Base-by-base conservation (phyloP, 495 filamentous ascomycete species). In the Articulospora tetracladia region DNA sequence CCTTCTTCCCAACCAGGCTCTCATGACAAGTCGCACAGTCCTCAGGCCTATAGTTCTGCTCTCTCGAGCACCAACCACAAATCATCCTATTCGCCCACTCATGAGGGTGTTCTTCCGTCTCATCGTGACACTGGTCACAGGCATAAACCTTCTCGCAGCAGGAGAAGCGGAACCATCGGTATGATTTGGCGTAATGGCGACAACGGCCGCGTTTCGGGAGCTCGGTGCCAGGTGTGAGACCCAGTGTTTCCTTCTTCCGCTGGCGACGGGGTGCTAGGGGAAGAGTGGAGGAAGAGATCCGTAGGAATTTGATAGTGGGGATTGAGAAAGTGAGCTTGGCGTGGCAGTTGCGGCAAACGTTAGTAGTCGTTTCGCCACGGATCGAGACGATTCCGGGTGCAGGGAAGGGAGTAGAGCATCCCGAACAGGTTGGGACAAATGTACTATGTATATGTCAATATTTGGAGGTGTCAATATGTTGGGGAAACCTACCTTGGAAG, bases 51-150 rank as follows among this genome's bases (percentile, higher is more conserved):
- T 89, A 96, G 57, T 87, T 87, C 78, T 94, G 90, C 74, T 96
- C 92, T 53, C 92, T 74, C 15, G 86, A 90, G 68, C 90, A 93
- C 70, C 79, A 89, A 23, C 89, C 89, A 70, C 91, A 97, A 23
- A 96, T 84, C 92, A 96, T 96, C 41, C 91, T 75, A 63, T 90
- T 90, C 2, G 91, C 92, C 75, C 92, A 89, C 73, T 96, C 92
- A 58, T 89, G 86, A 0, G 79, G 77, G 70, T 96, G 92, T 36
- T 87, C 85, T 59, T 83, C 82, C 13, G 70, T 79, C 15, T 73
- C 81, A 66, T 97, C 91, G 64, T 97, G 92, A 70, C 92, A 97
- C 79, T 79, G 80, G 66, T 96, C 92, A 71, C 92, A 96, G 3
- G 90, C 79, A 62, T 88, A 90, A 12, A 94, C 79, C 24, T 73